Evolutionary conservation across 1,139 yeast genomes (phyloP).

Genomic region (Trichomonascaceae sp.): DNA sequence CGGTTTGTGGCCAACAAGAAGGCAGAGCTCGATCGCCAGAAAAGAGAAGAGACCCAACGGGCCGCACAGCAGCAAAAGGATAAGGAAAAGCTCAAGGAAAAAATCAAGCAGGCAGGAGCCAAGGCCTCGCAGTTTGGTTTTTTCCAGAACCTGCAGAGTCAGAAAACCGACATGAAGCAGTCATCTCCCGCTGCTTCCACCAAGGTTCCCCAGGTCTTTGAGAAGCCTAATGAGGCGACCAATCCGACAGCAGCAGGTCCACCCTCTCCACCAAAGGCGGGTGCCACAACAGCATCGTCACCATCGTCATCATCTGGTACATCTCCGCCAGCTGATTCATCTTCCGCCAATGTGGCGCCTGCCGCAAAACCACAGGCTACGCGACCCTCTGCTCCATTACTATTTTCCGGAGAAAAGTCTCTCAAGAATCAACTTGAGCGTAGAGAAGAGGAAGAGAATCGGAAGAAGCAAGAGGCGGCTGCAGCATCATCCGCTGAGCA

Average conservation of each 20-base stretch:
- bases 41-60: no score
- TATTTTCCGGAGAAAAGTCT: slow-evolving; percentile 9
- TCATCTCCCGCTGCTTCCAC: no score
- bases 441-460: slow-evolving; percentile 5
- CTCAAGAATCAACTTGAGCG: slow-evolving; percentile 9
- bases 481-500: slow-evolving; percentile 1
- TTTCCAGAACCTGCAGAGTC: background rate
- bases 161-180: background rate
- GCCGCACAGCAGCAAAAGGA: slow-evolving; percentile 1
- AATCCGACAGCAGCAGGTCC: no score
- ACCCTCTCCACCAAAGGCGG: no score
- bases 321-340: background rate
- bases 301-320: slow-evolving; percentile 1
- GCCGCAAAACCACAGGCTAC: slow-evolving; percentile 6
- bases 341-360: slow-evolving; percentile 2
- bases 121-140: background rate
- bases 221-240: no score
- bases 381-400: slow-evolving; percentile 7
- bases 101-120: slow-evolving; percentile 1
- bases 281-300: no score
- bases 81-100: slow-evolving; percentile 1
- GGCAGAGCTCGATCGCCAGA: no score
- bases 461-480: no score
- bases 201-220: no score
- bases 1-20: no score